Base-by-base conservation (phyloP, 2,329 filamentous ascomycete species). In the Fusarium sarcochroum region DNA sequence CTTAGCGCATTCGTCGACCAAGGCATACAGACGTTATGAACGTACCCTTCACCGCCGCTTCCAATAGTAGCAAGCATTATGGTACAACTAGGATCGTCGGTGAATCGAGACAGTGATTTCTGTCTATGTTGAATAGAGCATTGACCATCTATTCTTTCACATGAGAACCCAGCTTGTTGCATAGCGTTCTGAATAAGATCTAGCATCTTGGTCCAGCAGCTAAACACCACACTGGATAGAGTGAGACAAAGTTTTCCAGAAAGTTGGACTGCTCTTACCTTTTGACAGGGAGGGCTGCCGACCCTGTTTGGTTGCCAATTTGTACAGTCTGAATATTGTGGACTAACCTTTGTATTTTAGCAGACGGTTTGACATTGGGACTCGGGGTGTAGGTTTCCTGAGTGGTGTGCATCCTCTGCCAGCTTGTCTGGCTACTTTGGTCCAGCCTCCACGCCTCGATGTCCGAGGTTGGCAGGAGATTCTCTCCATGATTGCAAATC, bases 1-100 rank as follows among this genome's bases (percentile, higher is more conserved):
- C 23, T 44, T 17, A 52, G 38, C 1, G 1, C 2, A 41, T 34
- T 0, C 1, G 5, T 18, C 6, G 4, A 1, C 5, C 3, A 2
- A 6, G 5, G 10, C 2, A 1, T 2, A 2, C 6, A 2, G 7
- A 3, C 1, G 23, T 23, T 23, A 23, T 23, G 23, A 23, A 55
- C 50, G 1, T 54, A 77, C 77, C 76, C 77, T 55, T 78, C 76
- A 1, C 72, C 77, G 1, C 69, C 75, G 15, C 72, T 76, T 0
- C 68, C 76, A n/a, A 80, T 74, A 1, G 66, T 76, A 11, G 77
- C 72, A 2, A 80, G 71, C 50, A 80, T 75, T 0, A 79, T 63
- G 2, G 21, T 66, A 54, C 71, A 73, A 2, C 18, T 32, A 0
- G 59, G 35, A 34, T 75, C 56, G 1, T 54, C 21, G 8, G 20